phyloP scores from a whole-genome alignment of 2,329 filamentous ascomycete species.

The Phyllosticta citriasiana region DNA sequence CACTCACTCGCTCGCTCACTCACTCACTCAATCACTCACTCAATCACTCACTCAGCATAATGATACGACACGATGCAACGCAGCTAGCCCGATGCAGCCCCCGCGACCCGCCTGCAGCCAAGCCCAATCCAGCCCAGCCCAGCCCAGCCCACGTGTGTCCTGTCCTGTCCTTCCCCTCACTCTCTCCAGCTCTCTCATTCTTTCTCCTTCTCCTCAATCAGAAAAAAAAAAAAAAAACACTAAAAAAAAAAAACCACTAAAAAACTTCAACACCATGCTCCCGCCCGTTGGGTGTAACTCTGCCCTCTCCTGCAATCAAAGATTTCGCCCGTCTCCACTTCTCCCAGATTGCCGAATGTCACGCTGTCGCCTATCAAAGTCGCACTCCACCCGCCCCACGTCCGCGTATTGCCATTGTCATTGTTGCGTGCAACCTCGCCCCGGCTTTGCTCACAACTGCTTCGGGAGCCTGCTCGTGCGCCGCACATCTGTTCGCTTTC shows the following conservation, averaged over 20 bases:
- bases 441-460: not conserved
- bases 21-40: too few species aligned
- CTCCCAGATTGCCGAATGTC: not conserved
- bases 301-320: not conserved
- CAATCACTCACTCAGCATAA: not conserved
- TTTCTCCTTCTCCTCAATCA: too few species aligned
- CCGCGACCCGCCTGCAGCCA: not conserved
- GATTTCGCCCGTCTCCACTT: not conserved
- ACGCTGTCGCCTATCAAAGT: not conserved
- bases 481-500: too few species aligned
- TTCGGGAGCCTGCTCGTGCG: not conserved
- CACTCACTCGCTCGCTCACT: too few species aligned
- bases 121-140: not conserved
- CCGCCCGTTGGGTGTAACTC: not conserved
- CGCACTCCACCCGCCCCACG: not conserved
- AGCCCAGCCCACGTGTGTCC: not conserved
- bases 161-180: too few species aligned
- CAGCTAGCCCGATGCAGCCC: constrained; percentile 3
- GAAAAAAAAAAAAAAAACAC: not conserved
- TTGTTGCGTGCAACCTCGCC: not conserved
- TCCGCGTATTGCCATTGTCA: too few species aligned
- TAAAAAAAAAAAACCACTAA: too few species aligned
- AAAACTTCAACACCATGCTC: not conserved
- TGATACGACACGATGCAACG: constrained; percentile 10
- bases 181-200: not conserved